phyloP scores from a whole-genome alignment of 2,329 filamentous ascomycete species.

The Dothideomycetidae sp. region DNA sequence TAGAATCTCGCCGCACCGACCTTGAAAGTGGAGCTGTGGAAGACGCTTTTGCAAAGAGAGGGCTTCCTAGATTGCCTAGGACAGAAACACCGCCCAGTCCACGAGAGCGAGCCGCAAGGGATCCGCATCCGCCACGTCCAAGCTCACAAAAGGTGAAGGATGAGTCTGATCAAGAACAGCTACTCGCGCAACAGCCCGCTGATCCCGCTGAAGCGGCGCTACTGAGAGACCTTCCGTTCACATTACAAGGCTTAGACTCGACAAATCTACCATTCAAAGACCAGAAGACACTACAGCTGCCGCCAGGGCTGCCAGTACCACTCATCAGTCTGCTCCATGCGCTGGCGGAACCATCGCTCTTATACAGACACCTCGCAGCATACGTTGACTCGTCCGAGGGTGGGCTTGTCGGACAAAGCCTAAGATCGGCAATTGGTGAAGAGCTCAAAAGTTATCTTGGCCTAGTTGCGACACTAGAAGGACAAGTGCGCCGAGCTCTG shows the following conservation, averaged over 20 bases:
- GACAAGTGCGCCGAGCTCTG: constrained; percentile 74
- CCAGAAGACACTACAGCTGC: constrained; percentile 57
- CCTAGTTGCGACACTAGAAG: constrained; percentile 81
- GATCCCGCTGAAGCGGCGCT: constrained; percentile 29
- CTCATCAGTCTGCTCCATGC: constrained; percentile 77
- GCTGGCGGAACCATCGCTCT: constrained; percentile 80
- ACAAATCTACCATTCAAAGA: constrained; percentile 65
- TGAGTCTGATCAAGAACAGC: constrained; percentile 3
- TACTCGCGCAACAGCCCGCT: constrained; percentile 1
- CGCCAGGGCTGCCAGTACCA: constrained; percentile 64
- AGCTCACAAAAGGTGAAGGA: not conserved
- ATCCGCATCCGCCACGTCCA: constrained; percentile 1
- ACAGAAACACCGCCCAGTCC: constrained; percentile 16
- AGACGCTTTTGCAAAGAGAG: constrained; percentile 35
- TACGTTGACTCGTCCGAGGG: constrained; percentile 73
- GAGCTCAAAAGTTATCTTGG: constrained; percentile 84
- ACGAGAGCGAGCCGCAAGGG: not conserved
- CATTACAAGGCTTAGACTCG: constrained; percentile 80
- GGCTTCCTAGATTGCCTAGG: constrained; percentile 26
- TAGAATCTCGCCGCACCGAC: not conserved
- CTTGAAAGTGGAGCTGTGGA: constrained; percentile 11
- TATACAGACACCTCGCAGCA: constrained; percentile 65
- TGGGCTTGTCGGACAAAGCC: constrained; percentile 80
- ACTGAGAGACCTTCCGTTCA: constrained; percentile 68
- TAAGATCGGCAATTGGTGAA: constrained; percentile 69